Conservation (phyloP, 1,284 basidiomycete genomes). For the Gastroboletus turbinatus region DNA sequence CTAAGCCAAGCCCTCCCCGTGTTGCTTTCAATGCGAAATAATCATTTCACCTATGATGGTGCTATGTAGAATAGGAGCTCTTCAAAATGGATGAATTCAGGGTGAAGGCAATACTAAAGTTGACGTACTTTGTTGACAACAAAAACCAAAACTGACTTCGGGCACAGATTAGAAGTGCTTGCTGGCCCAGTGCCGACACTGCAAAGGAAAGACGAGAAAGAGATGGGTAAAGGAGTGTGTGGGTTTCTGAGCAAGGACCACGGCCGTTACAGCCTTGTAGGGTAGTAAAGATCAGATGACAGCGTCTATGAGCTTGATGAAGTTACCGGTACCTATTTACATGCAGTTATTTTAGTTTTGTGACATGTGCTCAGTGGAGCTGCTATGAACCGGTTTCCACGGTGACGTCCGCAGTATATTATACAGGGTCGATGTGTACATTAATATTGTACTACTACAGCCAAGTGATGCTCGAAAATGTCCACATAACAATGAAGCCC, state of each 20-base stretch:
- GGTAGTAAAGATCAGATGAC: neutral
- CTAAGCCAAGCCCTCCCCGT: neutral
- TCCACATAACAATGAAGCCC: neutral
- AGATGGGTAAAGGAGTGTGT: constrained; percentile 15
- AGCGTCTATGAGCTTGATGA: neutral
- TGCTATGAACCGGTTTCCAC: neutral
- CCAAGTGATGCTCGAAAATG: neutral
- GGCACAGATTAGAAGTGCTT: neutral
- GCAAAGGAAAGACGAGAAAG: neutral
- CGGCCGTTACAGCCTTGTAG: neutral
- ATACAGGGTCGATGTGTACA: neutral
- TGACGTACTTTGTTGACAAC: constrained; percentile 4
- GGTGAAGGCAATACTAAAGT: neutral
- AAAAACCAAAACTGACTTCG: neutral
- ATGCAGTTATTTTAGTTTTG: neutral
- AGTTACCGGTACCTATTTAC: neutral
- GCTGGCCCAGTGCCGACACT: neutral
- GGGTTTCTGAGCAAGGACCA: neutral
- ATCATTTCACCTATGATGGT: constrained; percentile 11
- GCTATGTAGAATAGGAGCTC: neutral
- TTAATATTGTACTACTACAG: neutral
- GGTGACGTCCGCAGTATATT: neutral
- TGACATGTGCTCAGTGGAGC: neutral
- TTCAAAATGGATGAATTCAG: neutral
- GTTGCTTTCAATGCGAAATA: neutral